Conservation (phyloP, 352 stramenopile species). For the Globisporangium takayamanum region DNA sequence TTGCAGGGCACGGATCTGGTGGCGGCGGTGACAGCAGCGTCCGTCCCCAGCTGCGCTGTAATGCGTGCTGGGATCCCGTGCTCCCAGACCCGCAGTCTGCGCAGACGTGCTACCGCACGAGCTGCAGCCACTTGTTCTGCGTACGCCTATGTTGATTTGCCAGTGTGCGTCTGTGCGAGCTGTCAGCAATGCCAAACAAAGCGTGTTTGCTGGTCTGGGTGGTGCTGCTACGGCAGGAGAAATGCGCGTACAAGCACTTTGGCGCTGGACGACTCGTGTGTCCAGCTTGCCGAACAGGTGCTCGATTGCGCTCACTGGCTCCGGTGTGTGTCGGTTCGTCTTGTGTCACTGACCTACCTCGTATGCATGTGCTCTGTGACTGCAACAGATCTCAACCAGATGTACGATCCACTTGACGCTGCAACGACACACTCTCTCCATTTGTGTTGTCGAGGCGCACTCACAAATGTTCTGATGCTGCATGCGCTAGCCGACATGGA, state of each 20-base stretch:
- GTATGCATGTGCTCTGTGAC: too few species aligned
- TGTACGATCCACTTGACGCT: slow-evolving; percentile 17
- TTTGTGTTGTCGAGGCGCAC: background rate
- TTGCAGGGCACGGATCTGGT: background rate
- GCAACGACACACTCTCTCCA: background rate
- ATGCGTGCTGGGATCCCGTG: slow-evolving; percentile 70
- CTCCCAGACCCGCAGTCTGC: slow-evolving; percentile 53
- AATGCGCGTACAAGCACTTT: slow-evolving; percentile 84
- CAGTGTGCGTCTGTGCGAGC: background rate
- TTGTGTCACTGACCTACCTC: too few species aligned
- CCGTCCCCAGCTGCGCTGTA: slow-evolving; percentile 63
- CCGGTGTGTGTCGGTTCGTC: too few species aligned
- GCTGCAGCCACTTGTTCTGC: slow-evolving; percentile 73
- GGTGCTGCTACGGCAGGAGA: slow-evolving; percentile 35
- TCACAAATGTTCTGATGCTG: background rate
- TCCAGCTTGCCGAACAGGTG: slow-evolving; percentile 51
- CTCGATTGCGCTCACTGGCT: background rate
- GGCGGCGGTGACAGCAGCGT: slow-evolving; percentile 12
- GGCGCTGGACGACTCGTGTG: slow-evolving; percentile 54
- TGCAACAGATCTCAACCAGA: slow-evolving; percentile 41
- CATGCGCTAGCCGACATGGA: slow-evolving; percentile 21
- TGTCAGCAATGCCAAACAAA: background rate
- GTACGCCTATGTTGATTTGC: slow-evolving; percentile 16
- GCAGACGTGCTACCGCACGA: slow-evolving; percentile 75
- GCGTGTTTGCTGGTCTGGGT: background rate